A percentile compares a stretch with the other conserved stretches of the same genome.
phyloP scores from a whole-genome alignment of 352 stramenopile species.

The Globisporangium mamillatum region DNA sequence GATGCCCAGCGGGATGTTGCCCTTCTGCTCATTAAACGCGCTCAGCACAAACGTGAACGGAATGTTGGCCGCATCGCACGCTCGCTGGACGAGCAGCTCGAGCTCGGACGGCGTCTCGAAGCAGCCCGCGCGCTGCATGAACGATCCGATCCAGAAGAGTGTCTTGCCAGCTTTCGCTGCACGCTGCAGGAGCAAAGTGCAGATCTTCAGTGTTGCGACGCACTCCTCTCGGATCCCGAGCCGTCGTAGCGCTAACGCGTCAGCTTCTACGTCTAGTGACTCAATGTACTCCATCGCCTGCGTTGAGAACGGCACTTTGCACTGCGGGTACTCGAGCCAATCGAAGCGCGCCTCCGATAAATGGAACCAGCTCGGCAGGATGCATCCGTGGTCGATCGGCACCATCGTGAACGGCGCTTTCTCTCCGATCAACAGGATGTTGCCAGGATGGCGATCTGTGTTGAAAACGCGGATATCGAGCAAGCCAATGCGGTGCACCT shows the following conservation, averaged over 20 bases:
- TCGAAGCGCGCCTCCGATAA: conserved; percentile 79
- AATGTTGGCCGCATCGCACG: conserved; percentile 41
- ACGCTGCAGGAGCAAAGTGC: conserved; percentile 65
- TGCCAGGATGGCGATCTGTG: conserved; percentile 81
- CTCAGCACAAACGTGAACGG: conserved; percentile 56
- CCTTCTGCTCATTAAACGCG: conserved; percentile 60
- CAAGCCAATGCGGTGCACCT: conserved; percentile 82
- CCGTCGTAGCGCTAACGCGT: conserved; percentile 44
- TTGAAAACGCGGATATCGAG: conserved; percentile 86
- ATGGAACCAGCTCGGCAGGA: conserved; percentile 78
- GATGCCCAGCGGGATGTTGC: conserved; percentile 43
- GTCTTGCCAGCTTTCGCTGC: conserved; percentile 42
- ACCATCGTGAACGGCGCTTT: conserved; percentile 78
- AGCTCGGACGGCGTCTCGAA: conserved; percentile 64
- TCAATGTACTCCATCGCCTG: conserved; percentile 50
- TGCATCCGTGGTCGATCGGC: conserved; percentile 75
- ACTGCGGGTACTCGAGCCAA: conserved; percentile 78
- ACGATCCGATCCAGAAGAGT: conserved; percentile 67
- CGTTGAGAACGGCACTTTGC: conserved; percentile 50
- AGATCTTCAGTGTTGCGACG: conserved; percentile 71
- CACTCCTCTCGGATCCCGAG: conserved; percentile 75
- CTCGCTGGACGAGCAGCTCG: conserved; percentile 43
- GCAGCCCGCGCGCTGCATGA: conserved; percentile 64
- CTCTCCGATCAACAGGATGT: conserved; percentile 75
- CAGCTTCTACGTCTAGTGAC: conserved; percentile 42